phyloP scores from a whole-genome alignment of 2,329 filamentous ascomycete genomes.

The Monilinia laxa region DNA sequence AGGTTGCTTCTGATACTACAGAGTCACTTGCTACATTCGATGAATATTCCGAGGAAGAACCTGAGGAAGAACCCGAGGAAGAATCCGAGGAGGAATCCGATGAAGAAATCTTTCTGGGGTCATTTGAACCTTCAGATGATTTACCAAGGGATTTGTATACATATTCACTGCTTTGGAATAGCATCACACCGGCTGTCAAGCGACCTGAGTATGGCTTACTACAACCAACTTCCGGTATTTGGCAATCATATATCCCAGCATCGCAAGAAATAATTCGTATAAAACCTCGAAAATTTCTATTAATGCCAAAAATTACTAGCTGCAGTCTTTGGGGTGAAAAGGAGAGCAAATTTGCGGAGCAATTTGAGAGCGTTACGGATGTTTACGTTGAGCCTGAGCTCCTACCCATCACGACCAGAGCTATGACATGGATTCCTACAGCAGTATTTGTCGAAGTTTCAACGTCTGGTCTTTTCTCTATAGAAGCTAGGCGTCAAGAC shows the following conservation, averaged over 20 bases:
- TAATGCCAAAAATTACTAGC: conserved; percentile 27
- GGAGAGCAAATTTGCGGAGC: neutral
- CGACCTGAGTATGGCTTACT: conserved; percentile 27
- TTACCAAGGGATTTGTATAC: neutral
- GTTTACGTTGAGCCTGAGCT: neutral
- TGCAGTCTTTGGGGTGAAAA: conserved; percentile 28
- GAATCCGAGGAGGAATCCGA: neutral
- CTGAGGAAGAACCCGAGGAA: too few species aligned
- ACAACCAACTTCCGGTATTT: conserved; percentile 31
- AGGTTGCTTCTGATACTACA: conserved; percentile 5
- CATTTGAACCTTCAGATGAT: neutral
- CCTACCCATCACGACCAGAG: neutral
- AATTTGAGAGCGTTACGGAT: neutral
- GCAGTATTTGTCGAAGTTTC: neutral
- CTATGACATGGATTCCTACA: conserved; percentile 27
- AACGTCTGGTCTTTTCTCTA: conserved; percentile 31
- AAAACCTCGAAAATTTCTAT: conserved; percentile 24
- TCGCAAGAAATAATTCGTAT: conserved; percentile 27
- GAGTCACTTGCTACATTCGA: neutral
- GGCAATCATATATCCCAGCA: conserved; percentile 31
- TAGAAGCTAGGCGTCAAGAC: conserved; percentile 18
- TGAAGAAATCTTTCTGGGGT: neutral
- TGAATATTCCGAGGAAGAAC: neutral
- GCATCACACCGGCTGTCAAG: neutral
- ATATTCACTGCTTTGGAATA: conserved; percentile 31